Evolutionary conservation across 2,329 filamentous ascomycete genomes (phyloP), one percentile per base, ranked within the genome.

Genomic region (Pseudopyricularia javanii): DNA sequence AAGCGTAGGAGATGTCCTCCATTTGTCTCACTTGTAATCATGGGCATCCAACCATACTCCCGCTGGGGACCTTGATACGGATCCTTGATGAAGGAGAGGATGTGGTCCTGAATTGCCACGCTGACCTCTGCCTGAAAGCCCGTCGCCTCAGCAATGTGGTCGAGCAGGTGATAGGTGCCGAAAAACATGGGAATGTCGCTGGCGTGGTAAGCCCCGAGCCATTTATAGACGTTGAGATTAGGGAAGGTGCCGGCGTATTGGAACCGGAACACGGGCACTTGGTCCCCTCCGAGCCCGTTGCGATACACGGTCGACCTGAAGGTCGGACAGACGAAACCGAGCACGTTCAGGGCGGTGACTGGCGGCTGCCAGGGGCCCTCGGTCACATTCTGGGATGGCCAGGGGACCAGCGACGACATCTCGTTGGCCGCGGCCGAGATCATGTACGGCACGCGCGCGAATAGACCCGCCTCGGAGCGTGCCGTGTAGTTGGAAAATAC

Each of bases 401-500:
- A 40, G 35, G 35, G 35, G 2, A 40, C n/a, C 35, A 40, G 35
- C 7, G 35, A 40, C 4, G 35, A 40, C n/a, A 7, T 8, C n/a
- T 40, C 35, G 35, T 40, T 40, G 35, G 35, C 14, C 35, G 35
- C n/a, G 40, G 24, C 51, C 20, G 45, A 32, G 20, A 50, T 53
- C 22, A 26, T 33, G 35, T 50, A 55, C 7, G 51, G 47, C 11
- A 14, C 26, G 11, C 33, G 22, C 24, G 50, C 12, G 15, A 45
- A 14, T 15, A 35, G 49, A 15, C 32, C 32, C n/a, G 33, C 22
- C 24, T 50, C 49, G 49, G 34, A 35, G 35, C 55, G 60, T 52
- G 33, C 53, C 8, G 58, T 56, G 59, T 67, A 68, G 58, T 68
- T 59, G 37, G 55, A 54, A 53, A 68, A 68, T 49, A 64, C 58